Evolutionary conservation across 306 rosid species (phyloP).

Genomic region (Hippophae gyantsensis): DNA sequence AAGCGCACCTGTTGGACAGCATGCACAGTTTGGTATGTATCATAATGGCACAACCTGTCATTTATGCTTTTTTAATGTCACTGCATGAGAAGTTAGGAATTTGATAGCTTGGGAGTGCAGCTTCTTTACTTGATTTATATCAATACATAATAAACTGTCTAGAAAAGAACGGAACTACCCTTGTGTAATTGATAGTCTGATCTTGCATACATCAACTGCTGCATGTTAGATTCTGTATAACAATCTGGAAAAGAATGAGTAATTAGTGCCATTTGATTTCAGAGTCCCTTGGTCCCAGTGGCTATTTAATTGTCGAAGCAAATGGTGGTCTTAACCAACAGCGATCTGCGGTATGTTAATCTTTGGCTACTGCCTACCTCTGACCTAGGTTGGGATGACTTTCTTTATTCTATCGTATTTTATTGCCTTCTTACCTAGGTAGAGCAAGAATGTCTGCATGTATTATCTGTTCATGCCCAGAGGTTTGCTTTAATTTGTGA

Average conservation of each 20-base stretch:
- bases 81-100: background rate
- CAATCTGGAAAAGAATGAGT: background rate
- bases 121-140: background rate
- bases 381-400: slow-evolving; percentile 4
- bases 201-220: too few species aligned
- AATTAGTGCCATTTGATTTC: slow-evolving; percentile 26
- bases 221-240: too few species aligned
- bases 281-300: slow-evolving; percentile 48
- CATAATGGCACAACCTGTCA: background rate
- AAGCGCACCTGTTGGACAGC: slow-evolving; percentile 44
- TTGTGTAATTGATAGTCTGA: too few species aligned
- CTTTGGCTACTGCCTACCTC: background rate
- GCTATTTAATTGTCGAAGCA: slow-evolving; percentile 83
- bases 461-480: background rate
- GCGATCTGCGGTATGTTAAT: slow-evolving; percentile 66
- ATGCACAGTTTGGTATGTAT: slow-evolving; percentile 39
- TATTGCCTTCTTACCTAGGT: background rate
- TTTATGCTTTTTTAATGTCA: background rate
- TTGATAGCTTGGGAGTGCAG: slow-evolving; percentile 1
- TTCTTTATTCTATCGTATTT: background rate
- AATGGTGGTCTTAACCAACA: slow-evolving; percentile 99
- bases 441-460: background rate
- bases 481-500: background rate
- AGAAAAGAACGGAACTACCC: background rate
- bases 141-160: background rate